Percentiles rank a stretch among this genome's conserved stretches.
phyloP scores from a whole-genome alignment of 2,329 filamentous ascomycete genomes.

The Colletotrichum musae region DNA sequence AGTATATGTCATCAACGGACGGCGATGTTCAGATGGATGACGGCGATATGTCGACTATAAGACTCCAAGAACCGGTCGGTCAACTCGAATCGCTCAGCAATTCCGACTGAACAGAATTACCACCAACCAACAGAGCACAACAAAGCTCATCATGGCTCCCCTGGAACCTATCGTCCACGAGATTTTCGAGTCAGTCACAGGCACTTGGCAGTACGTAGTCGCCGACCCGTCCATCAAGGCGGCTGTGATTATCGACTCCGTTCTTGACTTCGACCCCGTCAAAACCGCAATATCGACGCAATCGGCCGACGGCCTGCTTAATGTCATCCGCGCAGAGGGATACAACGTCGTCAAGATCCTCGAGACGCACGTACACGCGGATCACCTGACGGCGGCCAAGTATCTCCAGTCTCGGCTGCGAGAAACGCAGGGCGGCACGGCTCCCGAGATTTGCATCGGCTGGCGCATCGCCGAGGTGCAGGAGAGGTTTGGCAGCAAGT shows the following conservation, averaged over 20 bases:
- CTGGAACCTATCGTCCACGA: constrained; percentile 51
- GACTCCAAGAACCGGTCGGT: not conserved
- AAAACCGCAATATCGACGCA: constrained; percentile 57
- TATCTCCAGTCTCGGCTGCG: constrained; percentile 64
- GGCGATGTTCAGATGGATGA: not conserved
- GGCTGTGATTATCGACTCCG: constrained; percentile 70
- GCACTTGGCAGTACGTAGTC: constrained; percentile 70
- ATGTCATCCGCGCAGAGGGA: constrained; percentile 54
- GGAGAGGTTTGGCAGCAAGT: constrained; percentile 55
- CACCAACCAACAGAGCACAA: not conserved
- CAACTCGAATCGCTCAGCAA: not conserved
- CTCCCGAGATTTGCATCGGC: constrained; percentile 57
- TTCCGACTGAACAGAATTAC: not conserved
- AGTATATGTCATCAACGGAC: not conserved
- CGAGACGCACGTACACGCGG: constrained; percentile 71
- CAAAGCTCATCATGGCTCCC: constrained; percentile 6
- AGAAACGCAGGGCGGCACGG: constrained; percentile 26
- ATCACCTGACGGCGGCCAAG: constrained; percentile 68
- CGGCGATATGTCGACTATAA: constrained; percentile 5
- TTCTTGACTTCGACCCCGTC: constrained; percentile 65
- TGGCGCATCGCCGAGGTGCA: constrained; percentile 60
- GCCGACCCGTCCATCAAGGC: constrained; percentile 60
- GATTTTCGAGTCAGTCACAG: constrained; percentile 54
- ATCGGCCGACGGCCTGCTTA: constrained; percentile 64
- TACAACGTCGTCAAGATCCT: constrained; percentile 66